Base-by-base conservation (phyloP, 1,284 basidiomycete species). In the Cryptococcus sp. region DNA sequence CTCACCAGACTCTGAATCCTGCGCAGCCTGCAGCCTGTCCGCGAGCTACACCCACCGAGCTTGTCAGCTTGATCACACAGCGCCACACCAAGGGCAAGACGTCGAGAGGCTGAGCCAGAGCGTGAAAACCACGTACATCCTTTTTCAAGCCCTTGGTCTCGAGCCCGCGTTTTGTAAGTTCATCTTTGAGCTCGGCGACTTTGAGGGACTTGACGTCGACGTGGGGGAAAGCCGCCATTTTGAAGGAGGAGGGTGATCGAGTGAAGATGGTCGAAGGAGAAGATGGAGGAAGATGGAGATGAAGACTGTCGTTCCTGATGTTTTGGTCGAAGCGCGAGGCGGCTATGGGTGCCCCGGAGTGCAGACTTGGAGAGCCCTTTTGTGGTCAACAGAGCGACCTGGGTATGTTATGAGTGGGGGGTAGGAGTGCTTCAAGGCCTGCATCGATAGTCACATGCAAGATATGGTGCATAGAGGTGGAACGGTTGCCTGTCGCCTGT, bases 161-260 rank as follows among this genome's bases (percentile, higher is more conserved):
- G 3, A 77, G 62, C 1, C 70, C 73, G 4, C 75, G 56, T 40
- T 68, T 70, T 1, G 64, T 50, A n/a, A 78, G 68, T 62, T 78
- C 72, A 13, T 71, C 70, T 57, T 72, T 72, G 52, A 78, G 69
- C 53, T 78, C 75, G 33, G 66, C 69, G 15, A 76, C 73, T 50
- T 74, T 73, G 51, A 76, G 65, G 3, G 50, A 39, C 42, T 59
- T 58, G 37, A 61, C 57, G 35, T 66, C 55, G 28, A 63, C 54
- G 24, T 44, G 16, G 15, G 58, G 53, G 39, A 55, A 51, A 1
- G 36, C 6, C 20, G 48, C 13, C 48, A 50, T 50, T 24, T 20
- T 40, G n/a, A 18, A 7, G 13, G 36, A 40, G 28, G 35, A n/a
- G 18, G 15, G 50, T 28, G 33, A 15, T 13, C 15, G 16, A 5